Evolutionary conservation across 768 basidiomycete species (phyloP).

Genomic region (Tulasnella sp.): DNA sequence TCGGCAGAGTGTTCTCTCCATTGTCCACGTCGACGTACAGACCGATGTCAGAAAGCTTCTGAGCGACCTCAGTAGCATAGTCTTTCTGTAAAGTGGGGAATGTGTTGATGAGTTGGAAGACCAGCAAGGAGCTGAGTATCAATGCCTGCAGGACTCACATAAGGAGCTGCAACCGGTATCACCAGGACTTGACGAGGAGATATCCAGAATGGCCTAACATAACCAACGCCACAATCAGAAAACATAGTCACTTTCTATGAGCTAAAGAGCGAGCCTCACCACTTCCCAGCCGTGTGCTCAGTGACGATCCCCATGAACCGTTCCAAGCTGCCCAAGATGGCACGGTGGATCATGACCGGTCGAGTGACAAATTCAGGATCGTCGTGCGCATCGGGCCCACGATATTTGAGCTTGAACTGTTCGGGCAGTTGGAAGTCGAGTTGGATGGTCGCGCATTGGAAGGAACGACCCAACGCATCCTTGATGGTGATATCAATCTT

Average conservation of each 20-base stretch:
- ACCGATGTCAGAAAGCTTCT: conserved; percentile 53
- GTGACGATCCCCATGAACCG: conserved; percentile 95
- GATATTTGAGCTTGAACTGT: conserved; percentile 90
- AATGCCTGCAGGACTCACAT: conserved; percentile 41
- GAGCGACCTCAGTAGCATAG: conserved; percentile 74
- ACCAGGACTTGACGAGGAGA: conserved; percentile 93
- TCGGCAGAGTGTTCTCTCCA: conserved; percentile 80
- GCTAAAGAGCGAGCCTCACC: conserved; percentile 38
- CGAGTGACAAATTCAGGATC: conserved; percentile 46
- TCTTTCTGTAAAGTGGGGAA: conserved; percentile 47
- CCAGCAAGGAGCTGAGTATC: not conserved
- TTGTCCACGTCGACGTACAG: conserved; percentile 90
- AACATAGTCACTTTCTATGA: not conserved
- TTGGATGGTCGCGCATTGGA: conserved; percentile 98
- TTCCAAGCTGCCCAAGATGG: conserved; percentile 87
- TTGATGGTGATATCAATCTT: conserved; percentile 97
- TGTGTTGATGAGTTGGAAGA: not conserved
- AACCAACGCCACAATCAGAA: not conserved
- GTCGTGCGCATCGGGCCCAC: conserved; percentile 60
- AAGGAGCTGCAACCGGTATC: conserved; percentile 84
- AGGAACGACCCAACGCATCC: conserved; percentile 83
- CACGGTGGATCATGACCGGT: conserved; percentile 97
- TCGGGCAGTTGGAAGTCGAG: conserved; percentile 98
- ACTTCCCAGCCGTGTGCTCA: conserved; percentile 96
- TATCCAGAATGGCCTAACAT: conserved; percentile 88